phyloP scores from a whole-genome alignment of 306 rosid species.

The Lathyrus tuberosus region DNA sequence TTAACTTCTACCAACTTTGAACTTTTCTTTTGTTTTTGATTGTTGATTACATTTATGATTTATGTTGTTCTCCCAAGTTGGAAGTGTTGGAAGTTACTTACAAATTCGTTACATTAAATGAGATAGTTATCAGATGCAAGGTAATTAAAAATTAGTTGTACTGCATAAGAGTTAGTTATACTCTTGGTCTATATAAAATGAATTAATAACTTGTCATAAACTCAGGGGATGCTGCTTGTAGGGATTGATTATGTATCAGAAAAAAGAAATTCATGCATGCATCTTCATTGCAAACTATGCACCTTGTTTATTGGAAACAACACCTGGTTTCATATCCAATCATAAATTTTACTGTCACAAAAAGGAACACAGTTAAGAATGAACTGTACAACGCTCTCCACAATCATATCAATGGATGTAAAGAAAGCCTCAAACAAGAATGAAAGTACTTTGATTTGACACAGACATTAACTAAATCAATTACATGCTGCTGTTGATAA shows the following conservation, averaged over 20 bases:
- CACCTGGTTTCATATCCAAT: slow-evolving; percentile 4
- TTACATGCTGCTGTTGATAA: slow-evolving; percentile 36
- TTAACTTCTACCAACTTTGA: too few relatives aligned
- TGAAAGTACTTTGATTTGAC: not conserved
- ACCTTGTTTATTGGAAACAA: slow-evolving; percentile 15
- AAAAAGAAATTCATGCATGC: slow-evolving; percentile 1
- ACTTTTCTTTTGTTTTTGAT: too few relatives aligned
- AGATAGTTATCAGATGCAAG: too few relatives aligned
- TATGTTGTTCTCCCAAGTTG: too few relatives aligned
- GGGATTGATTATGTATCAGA: not conserved
- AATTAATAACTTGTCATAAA: slow-evolving; percentile 7
- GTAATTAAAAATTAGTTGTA: too few relatives aligned
- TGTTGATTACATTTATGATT: too few relatives aligned
- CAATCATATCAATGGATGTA: slow-evolving; percentile 20
- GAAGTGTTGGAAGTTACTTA: too few relatives aligned
- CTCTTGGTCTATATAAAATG: too few relatives aligned
- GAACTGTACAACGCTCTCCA: slow-evolving; percentile 33
- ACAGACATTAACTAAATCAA: slow-evolving; percentile 30
- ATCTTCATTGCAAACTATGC: not conserved
- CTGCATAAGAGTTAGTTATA: too few relatives aligned
- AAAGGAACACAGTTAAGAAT: slow-evolving; percentile 26
- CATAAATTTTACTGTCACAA: slow-evolving; percentile 20
- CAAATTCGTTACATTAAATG: too few relatives aligned
- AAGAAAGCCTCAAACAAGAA: slow-evolving; percentile 25
- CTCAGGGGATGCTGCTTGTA: not conserved